Base-by-base conservation (phyloP, 192 early-diverging fungal genomes). In the Backusella australiensis region DNA sequence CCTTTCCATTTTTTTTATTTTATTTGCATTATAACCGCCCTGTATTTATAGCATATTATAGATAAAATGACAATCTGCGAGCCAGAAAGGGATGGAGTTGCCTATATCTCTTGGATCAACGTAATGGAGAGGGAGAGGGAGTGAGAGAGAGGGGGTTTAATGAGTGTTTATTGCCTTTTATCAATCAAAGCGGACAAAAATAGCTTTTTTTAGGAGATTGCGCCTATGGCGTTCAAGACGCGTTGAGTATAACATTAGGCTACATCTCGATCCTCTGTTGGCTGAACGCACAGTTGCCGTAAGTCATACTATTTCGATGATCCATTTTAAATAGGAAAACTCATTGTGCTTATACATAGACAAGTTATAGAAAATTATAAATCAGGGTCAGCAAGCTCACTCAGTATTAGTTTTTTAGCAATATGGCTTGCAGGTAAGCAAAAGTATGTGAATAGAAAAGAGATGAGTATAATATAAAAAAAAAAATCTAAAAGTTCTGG, bases 271-370 rank as follows among this genome's bases (percentile, higher is more conserved):
- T 92, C 63, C 65, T 81, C n/a, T 91, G 84, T 73, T 93, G 91
- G 92, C 42, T 93, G 35, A 92, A 89, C 82, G 92, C 92, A 19
- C 92, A 93, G 81, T 75, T 92, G 38, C 92, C 91, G 82, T 92
- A 91, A 80, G 85, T 88, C 29, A 2, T 12, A 11, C 11, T 59
- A 12, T 23, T 29, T 26, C 8, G 8, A 59, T 59, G 0, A 59
- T 6, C 15, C 17, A 49, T 19, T 49, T 49, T 49, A 6, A 4
- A 19, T 49, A 26, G 21, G 56, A 21, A 71, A 73, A n/a, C 53
- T 53, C 42, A 29, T 41, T 29, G 67, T 41, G 23, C 49, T 74
- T 52, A 73, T 56, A 66, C 26, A 35, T 76, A 90, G 85, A 46
- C 72, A 88, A 78, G 19, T 88, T 15, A 80, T 86, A 56, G 79